Percentiles rank a stretch among this genome's conserved stretches.
Evolutionary conservation across 768 basidiomycete species (phyloP).

Genomic region (Hericium alpestre): DNA sequence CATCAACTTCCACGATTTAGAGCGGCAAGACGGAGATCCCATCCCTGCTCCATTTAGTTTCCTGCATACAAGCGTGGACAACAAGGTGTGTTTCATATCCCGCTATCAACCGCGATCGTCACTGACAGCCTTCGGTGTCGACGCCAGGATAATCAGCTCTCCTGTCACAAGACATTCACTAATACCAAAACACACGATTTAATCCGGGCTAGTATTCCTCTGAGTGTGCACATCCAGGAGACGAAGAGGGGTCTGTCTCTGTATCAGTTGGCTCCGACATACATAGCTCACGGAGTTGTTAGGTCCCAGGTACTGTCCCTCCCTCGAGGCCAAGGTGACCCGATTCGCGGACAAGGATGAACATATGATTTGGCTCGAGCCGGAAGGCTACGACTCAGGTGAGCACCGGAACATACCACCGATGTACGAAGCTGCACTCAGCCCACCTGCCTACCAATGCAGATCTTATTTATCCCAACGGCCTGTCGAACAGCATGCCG

Average conservation of each 20-base stretch:
- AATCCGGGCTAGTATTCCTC: constrained; percentile 65
- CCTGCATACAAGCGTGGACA: constrained; percentile 55
- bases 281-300: not conserved
- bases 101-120: not conserved
- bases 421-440: not conserved
- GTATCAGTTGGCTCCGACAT: not conserved
- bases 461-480: constrained; percentile 88
- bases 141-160: constrained; percentile 57
- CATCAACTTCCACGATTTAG: constrained; percentile 57
- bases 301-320: constrained; percentile 91
- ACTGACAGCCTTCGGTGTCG: not conserved
- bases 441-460: not conserved
- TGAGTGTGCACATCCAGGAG: constrained; percentile 80
- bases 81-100: constrained; percentile 40
- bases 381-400: constrained; percentile 88
- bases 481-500: constrained; percentile 79
- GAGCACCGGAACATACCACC: not conserved
- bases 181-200: constrained; percentile 64
- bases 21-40: constrained; percentile 55
- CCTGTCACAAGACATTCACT: constrained; percentile 65
- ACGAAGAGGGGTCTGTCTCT: constrained; percentile 59
- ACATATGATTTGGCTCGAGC: constrained; percentile 83
- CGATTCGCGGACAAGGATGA: constrained; percentile 62
- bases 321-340: constrained; percentile 77
- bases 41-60: constrained; percentile 68